These are phyloP conservation scores for Oryza glumipatula DNA, from an alignment of 176 grass and related monocot species.

Conservation along the genomic window DNA sequence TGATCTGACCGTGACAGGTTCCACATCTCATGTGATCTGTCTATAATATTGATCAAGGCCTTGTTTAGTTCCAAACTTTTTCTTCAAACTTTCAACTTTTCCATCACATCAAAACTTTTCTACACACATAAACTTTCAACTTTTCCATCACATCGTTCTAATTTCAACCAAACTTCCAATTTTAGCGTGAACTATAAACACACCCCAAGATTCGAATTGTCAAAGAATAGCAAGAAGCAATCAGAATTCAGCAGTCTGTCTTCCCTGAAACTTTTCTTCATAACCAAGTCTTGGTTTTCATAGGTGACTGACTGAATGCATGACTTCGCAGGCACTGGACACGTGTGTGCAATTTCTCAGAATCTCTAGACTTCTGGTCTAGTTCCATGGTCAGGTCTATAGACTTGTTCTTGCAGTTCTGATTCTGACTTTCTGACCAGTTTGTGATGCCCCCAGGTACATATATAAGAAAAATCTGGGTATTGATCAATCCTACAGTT, in stretches of 20 bases:
- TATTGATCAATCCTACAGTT: not conserved
- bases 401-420: not conserved
- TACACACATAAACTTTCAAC: too few relatives aligned
- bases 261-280: too few relatives aligned
- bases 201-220: not conserved
- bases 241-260: not conserved
- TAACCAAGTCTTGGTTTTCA: too few relatives aligned
- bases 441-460: not conserved
- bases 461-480: not conserved
- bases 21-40: not conserved
- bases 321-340: not conserved
- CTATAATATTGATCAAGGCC: not conserved
- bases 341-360: not conserved
- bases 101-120: too few relatives aligned
- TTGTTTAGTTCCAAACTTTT: too few relatives aligned
- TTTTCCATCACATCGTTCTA: too few relatives aligned
- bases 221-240: not conserved
- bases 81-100: too few relatives aligned
- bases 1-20: not conserved
- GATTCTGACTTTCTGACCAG: not conserved
- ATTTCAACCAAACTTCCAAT: too few relatives aligned
- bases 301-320: not conserved
- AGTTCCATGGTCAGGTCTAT: not conserved
- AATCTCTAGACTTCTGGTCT: not conserved
- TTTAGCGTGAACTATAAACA: too few relatives aligned